A percentile compares a stretch with the other conserved stretches of the same genome.
phyloP scores from a whole-genome alignment of 2,329 filamentous ascomycete genomes.

The Pezicula rhizophila region DNA sequence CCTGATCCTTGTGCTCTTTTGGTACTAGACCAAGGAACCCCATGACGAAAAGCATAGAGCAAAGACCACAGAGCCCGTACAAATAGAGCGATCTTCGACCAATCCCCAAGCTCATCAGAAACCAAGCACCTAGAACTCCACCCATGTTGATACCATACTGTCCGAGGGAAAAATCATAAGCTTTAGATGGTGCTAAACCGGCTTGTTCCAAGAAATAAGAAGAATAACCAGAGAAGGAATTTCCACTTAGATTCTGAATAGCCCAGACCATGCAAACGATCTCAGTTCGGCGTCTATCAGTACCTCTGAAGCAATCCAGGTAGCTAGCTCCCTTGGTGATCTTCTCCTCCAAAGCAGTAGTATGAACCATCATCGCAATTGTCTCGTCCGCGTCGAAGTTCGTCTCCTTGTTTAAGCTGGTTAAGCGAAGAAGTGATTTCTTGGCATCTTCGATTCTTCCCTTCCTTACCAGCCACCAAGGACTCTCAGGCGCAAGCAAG shows the following conservation, averaged over 20 bases:
- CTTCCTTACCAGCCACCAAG: conserved; percentile 42
- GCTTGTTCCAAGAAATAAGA: conserved; percentile 56
- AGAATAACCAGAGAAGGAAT: conserved; percentile 58
- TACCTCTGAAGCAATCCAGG: conserved; percentile 42
- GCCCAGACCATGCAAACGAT: conserved; percentile 56
- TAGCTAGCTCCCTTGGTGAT: conserved; percentile 39
- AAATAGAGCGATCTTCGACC: conserved; percentile 49
- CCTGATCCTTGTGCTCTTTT: conserved; percentile 15
- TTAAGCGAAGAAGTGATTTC: conserved; percentile 25
- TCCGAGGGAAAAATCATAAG: conserved; percentile 51
- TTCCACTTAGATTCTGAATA: conserved; percentile 58
- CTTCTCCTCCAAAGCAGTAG: conserved; percentile 49
- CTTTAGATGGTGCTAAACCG: conserved; percentile 40
- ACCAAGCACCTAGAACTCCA: conserved; percentile 49
- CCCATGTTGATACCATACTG: conserved; percentile 43
- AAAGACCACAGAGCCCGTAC: conserved; percentile 39
- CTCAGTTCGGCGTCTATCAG: conserved; percentile 46
- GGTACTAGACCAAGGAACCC: conserved; percentile 54
- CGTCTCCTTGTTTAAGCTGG: conserved; percentile 33
- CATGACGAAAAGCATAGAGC: conserved; percentile 67
- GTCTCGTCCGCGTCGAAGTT: conserved; percentile 40
- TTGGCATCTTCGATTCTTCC: conserved; percentile 40
- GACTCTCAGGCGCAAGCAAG: conserved; percentile 36
- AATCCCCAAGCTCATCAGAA: conserved; percentile 33
- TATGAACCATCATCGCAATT: conserved; percentile 51